phyloP scores from a whole-genome alignment of 2,329 filamentous ascomycete genomes.

The Ascochyta lentis region DNA sequence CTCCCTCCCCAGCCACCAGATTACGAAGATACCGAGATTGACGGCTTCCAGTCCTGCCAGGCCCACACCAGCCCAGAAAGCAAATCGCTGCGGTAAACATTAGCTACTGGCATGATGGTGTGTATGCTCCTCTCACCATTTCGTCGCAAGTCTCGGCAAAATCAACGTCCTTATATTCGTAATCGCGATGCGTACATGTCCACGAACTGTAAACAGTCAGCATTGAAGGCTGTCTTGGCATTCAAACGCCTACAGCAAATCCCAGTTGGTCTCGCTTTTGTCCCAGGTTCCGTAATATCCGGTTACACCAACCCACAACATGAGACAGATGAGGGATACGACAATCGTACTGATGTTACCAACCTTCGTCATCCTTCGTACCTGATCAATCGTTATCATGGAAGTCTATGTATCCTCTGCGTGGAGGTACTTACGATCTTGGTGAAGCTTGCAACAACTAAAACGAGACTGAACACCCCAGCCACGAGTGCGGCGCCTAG shows the following conservation, averaged over 20 bases:
- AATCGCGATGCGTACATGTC: conserved; percentile 24
- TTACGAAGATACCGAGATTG: conserved; percentile 23
- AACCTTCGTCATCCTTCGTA: conserved; percentile 27
- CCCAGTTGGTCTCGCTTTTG: conserved; percentile 27
- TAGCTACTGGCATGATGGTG: background rate
- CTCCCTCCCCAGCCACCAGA: conserved; percentile 23
- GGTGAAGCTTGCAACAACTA: conserved; percentile 25
- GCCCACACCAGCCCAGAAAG: conserved; percentile 26
- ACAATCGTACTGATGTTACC: conserved; percentile 27
- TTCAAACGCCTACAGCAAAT: conserved; percentile 19
- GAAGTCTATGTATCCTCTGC: background rate
- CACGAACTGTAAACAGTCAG: conserved; percentile 21
- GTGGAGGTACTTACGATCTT: conserved; percentile 16
- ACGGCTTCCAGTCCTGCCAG: conserved; percentile 25
- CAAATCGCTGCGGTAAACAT: conserved; percentile 17
- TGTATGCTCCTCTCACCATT: conserved; percentile 18
- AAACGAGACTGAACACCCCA: conserved; percentile 19
- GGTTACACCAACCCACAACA: conserved; percentile 24
- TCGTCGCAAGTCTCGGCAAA: conserved; percentile 23
- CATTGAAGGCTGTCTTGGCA: too few relatives aligned
- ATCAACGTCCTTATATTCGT: conserved; percentile 22
- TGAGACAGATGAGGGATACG: conserved; percentile 22
- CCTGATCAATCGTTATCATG: conserved; percentile 7
- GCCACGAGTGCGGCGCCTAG: conserved; percentile 21
- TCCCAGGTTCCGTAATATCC: conserved; percentile 32